A percentile compares a stretch with the other conserved stretches of the same genome.
Conservation (phyloP, 2,329 filamentous ascomycete species). For the Trichoderma simmonsii region DNA sequence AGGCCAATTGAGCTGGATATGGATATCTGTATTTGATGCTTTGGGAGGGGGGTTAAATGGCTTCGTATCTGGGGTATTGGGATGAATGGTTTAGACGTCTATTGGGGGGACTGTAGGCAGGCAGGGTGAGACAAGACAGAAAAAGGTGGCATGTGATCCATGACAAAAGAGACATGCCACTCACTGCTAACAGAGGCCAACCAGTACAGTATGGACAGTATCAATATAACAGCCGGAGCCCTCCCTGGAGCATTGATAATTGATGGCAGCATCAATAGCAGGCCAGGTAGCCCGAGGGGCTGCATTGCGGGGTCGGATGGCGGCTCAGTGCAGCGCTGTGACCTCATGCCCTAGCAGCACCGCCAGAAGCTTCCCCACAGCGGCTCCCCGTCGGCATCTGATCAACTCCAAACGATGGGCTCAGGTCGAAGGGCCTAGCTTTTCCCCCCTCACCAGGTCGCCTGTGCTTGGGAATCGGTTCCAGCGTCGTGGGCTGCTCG, state of each 20-base stretch:
- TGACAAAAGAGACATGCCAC: neutral
- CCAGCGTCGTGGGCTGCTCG: neutral
- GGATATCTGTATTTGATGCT: neutral
- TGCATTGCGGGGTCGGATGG: constrained; percentile 4
- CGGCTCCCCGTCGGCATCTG: constrained; percentile 16
- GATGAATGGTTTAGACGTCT: neutral
- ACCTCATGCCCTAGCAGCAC: constrained; percentile 12
- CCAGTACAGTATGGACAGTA: neutral
- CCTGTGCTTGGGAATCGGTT: neutral
- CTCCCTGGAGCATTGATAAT: neutral
- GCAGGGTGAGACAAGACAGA: neutral
- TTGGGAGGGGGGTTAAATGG: neutral
- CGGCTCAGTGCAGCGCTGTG: constrained; percentile 4
- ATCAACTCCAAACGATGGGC: constrained; percentile 20
- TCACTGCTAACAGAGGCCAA: neutral
- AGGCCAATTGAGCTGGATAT: neutral
- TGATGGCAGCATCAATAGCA: neutral
- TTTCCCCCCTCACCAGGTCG: constrained; percentile 11
- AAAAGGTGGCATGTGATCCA: neutral
- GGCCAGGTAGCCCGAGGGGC: neutral
- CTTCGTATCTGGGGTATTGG: neutral
- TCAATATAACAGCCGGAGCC: neutral
- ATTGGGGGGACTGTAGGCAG: neutral
- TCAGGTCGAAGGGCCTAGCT: constrained; percentile 14
- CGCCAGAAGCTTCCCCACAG: constrained; percentile 18